Conservation (phyloP, 176 grass and related monocot species). For the Thinopyrum elongatum region DNA sequence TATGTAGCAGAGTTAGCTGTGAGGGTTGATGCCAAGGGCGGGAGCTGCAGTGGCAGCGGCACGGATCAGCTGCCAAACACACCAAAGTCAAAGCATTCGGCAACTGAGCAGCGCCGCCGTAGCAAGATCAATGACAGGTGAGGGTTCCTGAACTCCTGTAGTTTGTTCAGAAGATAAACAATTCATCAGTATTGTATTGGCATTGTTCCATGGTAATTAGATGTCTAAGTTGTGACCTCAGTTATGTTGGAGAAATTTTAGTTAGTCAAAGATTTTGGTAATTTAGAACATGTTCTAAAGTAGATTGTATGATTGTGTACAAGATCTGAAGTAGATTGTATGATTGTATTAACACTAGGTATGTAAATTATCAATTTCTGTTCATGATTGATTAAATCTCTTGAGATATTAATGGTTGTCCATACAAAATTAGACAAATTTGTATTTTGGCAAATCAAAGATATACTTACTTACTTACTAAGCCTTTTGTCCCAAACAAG, state of each 20-base stretch:
- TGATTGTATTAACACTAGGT: neutral
- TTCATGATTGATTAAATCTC: neutral
- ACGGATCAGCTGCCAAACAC: constrained; percentile 74
- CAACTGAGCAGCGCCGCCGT: constrained; percentile 90
- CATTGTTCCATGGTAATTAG: neutral
- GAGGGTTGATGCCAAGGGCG: constrained; percentile 64
- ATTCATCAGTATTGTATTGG: neutral
- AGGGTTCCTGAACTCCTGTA: neutral
- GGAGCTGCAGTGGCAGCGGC: constrained; percentile 66
- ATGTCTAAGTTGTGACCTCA: neutral
- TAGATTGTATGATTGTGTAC: too few species aligned
- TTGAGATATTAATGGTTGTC: neutral
- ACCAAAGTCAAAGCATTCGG: constrained; percentile 92
- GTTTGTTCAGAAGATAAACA: neutral
- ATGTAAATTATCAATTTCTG: neutral
- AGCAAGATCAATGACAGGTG: constrained; percentile 99
- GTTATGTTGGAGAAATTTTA: constrained; percentile 1
- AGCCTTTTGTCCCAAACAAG: too few species aligned
- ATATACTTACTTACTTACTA: too few species aligned
- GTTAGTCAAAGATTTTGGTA: neutral
- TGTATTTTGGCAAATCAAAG: neutral
- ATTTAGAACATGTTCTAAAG: neutral
- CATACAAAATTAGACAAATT: neutral
- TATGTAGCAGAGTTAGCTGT: constrained; percentile 41
- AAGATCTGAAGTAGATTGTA: neutral